These are phyloP conservation scores for Cyclanthera cordifolia DNA, from an alignment of 306 rosid species.

Conservation along the genomic window DNA sequence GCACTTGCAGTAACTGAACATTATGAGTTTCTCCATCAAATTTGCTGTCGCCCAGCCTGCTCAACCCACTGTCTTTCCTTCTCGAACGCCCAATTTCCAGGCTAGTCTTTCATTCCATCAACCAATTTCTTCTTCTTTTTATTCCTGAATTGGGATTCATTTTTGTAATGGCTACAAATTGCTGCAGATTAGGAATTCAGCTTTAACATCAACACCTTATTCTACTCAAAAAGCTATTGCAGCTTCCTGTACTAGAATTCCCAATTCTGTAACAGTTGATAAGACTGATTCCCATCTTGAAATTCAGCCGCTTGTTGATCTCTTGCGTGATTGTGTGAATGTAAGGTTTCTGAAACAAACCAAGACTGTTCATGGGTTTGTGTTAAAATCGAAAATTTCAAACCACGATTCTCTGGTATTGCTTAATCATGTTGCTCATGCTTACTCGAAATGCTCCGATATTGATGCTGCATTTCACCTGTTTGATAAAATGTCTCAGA, in stretches of 20 bases:
- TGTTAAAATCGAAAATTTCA: slow-evolving; percentile 32
- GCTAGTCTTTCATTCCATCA: background rate
- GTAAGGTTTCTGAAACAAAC: slow-evolving; percentile 24
- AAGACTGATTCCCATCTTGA: slow-evolving; percentile 18
- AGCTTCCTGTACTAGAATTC: slow-evolving; percentile 14
- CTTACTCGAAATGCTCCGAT: slow-evolving; percentile 44
- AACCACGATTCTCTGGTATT: slow-evolving; percentile 33
- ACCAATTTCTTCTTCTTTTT: slow-evolving; percentile 1
- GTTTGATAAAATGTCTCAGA: slow-evolving; percentile 49
- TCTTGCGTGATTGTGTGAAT: slow-evolving; percentile 36
- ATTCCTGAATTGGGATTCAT: background rate
- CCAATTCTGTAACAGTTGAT: slow-evolving; percentile 10
- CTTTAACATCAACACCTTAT: slow-evolving; percentile 8
- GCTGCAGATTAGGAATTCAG: slow-evolving; percentile 18
- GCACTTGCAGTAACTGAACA: too few species aligned
- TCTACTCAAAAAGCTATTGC: slow-evolving; percentile 16
- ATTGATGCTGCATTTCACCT: slow-evolving; percentile 29
- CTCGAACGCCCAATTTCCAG: too few species aligned
- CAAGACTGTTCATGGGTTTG: slow-evolving; percentile 44
- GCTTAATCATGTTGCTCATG: slow-evolving; percentile 42
- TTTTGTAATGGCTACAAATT: background rate
- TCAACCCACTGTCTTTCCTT: too few species aligned
- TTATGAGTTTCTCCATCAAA: too few species aligned
- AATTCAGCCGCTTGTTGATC: slow-evolving; percentile 38
- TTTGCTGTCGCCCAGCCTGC: too few species aligned